Base-by-base conservation (phyloP, 345 rosid genomes). In the Eucalyptus fibrosa region DNA sequence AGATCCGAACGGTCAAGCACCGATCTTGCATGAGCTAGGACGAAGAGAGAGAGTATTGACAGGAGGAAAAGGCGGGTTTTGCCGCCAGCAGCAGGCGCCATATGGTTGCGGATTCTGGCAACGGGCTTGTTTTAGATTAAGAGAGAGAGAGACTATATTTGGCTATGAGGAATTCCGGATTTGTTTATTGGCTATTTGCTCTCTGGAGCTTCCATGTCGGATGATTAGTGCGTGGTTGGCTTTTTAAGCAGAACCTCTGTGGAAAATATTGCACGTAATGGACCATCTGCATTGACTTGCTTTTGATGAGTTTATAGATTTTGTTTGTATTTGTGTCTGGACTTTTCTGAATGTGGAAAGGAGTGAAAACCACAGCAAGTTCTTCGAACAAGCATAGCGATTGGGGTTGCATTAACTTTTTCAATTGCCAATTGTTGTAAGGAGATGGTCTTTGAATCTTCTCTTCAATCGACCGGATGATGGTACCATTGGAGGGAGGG, bases 1-100 rank as follows among this genome's bases (percentile, higher is more conserved):
- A 91, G 92, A 91, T 97, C 99, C 23, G 96, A 92, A 40, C 34
- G 91, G 89, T 95, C 91, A 44, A 97, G 93, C 47, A 86, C 90
- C 69, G 95, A 89, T 88, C 92, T 92, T 17, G 95, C 94, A 23
- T 55, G 80, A 37, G 92, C 94, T 21, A 92, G 89, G 89, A 92
- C 90, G 91, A 92, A 87, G 89, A 90, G 88, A 26, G 95, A 94
- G 88, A 93, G 67, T 86, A 95, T 83, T 86, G 91, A 45, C 89
- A 94, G 87, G 88, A 93, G 80, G 44, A 42, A 60, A 93, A 91
- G 92, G 45, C 72, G 89, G 90, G 89, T 77, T 30, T 88, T 89
- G 86, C 24, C 18, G 55, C 86, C 50, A 18, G 87, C 47, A 18
- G 87, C 13, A 37, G 62, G 24, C 28, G 93, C 93, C 96, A 94